Percentiles rank a stretch among this genome's conserved stretches.
phyloP scores from a whole-genome alignment of 441 rosid genomes.

The Pelargonium fulgidum region DNA sequence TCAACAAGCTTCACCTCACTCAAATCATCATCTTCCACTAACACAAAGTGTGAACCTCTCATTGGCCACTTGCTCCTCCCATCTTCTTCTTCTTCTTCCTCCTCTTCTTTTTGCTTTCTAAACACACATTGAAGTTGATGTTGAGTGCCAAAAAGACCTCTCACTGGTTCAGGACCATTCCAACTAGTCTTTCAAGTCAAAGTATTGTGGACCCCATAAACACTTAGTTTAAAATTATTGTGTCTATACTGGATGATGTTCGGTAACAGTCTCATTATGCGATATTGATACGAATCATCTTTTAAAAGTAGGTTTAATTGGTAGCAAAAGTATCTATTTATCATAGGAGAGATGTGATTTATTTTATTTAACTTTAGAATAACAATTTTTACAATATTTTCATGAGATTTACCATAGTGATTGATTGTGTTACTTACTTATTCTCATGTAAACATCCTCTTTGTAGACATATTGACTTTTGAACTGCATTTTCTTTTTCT shows the following conservation, averaged over 20 bases:
- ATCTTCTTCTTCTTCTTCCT: too few relatives aligned
- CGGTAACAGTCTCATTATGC: too few relatives aligned
- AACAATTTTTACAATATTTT: not conserved
- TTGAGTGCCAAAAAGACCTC: not conserved
- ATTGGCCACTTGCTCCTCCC: not conserved
- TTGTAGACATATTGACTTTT: too few relatives aligned
- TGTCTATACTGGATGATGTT: too few relatives aligned
- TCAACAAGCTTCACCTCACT: slow-evolving; percentile 2
- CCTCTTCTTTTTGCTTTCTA: not conserved
- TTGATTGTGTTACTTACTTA: too few relatives aligned
- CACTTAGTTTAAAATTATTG: not conserved
- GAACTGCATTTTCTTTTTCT: slow-evolving; percentile 15
- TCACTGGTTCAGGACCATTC: slow-evolving; percentile 22
- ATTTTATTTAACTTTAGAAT: too few relatives aligned
- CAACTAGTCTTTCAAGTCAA: not conserved
- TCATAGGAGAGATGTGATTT: too few relatives aligned
- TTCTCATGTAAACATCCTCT: too few relatives aligned
- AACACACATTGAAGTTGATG: slow-evolving; percentile 7
- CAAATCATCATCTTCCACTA: slow-evolving; percentile 34
- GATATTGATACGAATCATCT: too few relatives aligned
- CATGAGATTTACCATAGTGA: too few relatives aligned
- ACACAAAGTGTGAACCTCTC: slow-evolving; percentile 12
- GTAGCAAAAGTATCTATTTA: too few relatives aligned
- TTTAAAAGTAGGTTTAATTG: too few relatives aligned
- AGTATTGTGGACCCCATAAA: slow-evolving; percentile 13